Evolutionary conservation across 2,329 filamentous ascomycete species (phyloP).

Genomic region (Diaporthe citriasiana): DNA sequence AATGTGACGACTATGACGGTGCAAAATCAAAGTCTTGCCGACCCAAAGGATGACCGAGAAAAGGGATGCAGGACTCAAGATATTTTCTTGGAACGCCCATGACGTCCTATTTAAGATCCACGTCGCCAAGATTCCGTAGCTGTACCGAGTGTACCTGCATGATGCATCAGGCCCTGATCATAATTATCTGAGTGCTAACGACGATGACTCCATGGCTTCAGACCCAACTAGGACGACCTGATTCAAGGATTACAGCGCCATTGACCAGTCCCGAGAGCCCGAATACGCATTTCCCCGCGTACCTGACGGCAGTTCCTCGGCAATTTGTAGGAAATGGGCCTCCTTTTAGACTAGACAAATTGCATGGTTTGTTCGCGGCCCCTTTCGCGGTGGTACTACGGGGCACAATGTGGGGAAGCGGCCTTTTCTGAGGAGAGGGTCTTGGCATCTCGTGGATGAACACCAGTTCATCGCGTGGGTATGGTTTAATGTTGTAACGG

Average conservation of each 20-base stretch:
- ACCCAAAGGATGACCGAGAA: neutral
- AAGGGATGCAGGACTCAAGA: neutral
- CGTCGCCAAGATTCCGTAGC: too few species aligned
- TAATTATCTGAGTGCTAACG: neutral
- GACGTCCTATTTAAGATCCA: neutral
- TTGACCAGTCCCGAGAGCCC: neutral
- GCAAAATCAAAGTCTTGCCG: neutral
- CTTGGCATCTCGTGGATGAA: conserved; percentile 21
- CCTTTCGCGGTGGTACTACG: neutral
- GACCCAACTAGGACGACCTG: neutral
- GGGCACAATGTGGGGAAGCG: conserved; percentile 10
- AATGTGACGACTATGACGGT: neutral
- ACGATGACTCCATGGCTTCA: neutral
- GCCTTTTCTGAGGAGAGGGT: neutral
- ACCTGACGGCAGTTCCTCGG: conserved; percentile 21
- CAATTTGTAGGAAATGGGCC: neutral
- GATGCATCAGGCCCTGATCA: neutral
- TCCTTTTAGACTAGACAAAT: neutral
- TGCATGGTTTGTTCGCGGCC: neutral
- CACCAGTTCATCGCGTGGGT: neutral
- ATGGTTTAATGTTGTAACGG: neutral
- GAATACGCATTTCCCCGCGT: conserved; percentile 9
- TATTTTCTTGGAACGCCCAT: neutral
- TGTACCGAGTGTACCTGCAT: neutral
- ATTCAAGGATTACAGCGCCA: neutral